Conservation (phyloP, 164 flowering plant genomes). For the Vitis labrusca region DNA sequence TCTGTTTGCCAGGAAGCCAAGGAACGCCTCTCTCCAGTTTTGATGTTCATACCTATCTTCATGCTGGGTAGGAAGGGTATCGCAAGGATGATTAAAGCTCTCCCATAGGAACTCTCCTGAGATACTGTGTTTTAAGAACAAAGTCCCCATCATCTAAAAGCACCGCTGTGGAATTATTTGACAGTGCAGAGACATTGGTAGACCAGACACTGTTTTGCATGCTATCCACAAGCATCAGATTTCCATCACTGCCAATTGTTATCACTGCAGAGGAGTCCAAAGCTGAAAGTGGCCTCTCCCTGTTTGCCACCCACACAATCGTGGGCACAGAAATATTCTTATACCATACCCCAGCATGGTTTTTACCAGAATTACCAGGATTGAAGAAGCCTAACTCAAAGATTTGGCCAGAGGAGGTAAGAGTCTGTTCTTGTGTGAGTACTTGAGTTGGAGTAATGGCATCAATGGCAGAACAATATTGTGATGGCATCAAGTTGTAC, state of each 20-base stretch:
- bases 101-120: slow-evolving; percentile 22
- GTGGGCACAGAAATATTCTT: background rate
- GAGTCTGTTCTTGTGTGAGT: slow-evolving; percentile 11
- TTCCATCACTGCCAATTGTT: slow-evolving; percentile 20
- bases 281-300: slow-evolving; percentile 25
- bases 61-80: slow-evolving; percentile 27
- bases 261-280: slow-evolving; percentile 4
- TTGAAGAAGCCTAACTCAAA: slow-evolving; percentile 19
- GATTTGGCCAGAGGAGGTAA: slow-evolving; percentile 12
- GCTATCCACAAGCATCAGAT: slow-evolving; percentile 23
- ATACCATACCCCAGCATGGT: slow-evolving; percentile 46
- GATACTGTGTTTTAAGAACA: background rate
- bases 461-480: background rate
- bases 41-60: slow-evolving; percentile 20
- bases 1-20: slow-evolving; percentile 38
- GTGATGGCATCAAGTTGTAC: slow-evolving; percentile 2
- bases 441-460: background rate
- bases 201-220: slow-evolving; percentile 20
- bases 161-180: background rate
- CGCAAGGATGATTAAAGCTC: slow-evolving; percentile 37
- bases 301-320: slow-evolving; percentile 49
- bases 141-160: slow-evolving; percentile 29
- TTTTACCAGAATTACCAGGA: background rate
- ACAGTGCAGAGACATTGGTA: slow-evolving; percentile 6
- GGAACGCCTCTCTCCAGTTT: slow-evolving; percentile 6